Evolutionary conservation across 202 grass and related monocot genomes (phyloP).

Genomic region (Setaria italica): DNA sequence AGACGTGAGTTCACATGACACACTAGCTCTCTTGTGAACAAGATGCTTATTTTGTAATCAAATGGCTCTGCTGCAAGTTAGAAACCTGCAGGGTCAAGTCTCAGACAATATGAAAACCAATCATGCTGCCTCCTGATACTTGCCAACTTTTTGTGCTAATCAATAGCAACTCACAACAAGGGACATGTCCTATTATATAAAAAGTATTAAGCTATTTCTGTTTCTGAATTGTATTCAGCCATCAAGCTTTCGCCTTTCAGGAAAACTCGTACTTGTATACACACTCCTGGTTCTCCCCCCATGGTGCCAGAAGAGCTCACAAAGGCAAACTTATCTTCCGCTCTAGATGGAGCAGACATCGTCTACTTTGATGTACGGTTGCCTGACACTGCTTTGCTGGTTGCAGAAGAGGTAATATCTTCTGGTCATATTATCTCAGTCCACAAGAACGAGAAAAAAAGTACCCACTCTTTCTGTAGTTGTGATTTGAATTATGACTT

Average conservation of each 20-base stretch:
- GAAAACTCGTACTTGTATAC: conserved; percentile 96
- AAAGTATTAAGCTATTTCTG: background rate
- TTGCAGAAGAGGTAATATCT: conserved; percentile 91
- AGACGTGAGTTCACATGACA: conserved; percentile 62
- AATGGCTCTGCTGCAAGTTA: background rate
- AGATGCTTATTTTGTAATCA: background rate
- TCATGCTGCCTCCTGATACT: background rate
- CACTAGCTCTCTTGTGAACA: background rate
- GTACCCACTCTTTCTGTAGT: background rate
- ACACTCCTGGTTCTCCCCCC: conserved; percentile 80
- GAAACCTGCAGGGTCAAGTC: background rate
- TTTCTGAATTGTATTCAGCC: background rate
- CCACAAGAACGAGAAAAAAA: background rate
- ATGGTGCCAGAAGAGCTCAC: conserved; percentile 83
- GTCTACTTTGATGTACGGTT: conserved; percentile 89
- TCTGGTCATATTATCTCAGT: background rate
- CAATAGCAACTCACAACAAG: background rate
- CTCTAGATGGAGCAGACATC: conserved; percentile 66
- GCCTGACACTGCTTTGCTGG: conserved; percentile 83
- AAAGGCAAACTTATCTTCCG: conserved; percentile 61
- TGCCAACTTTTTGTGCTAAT: background rate
- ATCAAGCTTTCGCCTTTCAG: conserved; percentile 44
- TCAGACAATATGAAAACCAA: background rate
- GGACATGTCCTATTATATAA: background rate
- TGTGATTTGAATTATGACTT: background rate